phyloP scores from a whole-genome alignment of 2,329 filamentous ascomycete genomes.

The Cladosporium sp. region DNA sequence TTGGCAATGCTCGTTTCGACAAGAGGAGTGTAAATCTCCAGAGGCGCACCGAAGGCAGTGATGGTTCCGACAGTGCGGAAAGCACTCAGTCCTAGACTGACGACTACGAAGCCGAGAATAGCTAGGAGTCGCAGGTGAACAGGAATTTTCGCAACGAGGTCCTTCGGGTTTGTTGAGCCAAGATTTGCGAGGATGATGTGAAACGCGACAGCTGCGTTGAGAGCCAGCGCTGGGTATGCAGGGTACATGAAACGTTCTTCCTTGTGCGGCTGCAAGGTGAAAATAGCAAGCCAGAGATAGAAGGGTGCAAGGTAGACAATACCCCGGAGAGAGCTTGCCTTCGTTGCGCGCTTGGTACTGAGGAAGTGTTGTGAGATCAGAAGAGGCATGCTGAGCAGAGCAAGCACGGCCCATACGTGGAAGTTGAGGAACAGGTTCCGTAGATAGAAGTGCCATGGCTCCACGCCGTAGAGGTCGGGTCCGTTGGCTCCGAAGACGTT shows the following conservation, averaged over 20 bases:
- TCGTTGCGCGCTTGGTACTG: conserved; percentile 61
- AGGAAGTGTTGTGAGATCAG: conserved; percentile 67
- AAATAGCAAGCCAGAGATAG: conserved; percentile 92
- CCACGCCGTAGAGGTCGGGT: conserved; percentile 90
- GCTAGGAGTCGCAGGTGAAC: conserved; percentile 69
- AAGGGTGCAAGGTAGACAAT: conserved; percentile 81
- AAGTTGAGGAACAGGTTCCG: conserved; percentile 92
- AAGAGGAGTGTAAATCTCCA: conserved; percentile 70
- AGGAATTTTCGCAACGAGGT: conserved; percentile 70
- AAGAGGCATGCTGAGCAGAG: conserved; percentile 72
- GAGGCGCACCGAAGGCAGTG: conserved; percentile 79
- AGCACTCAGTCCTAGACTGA: conserved; percentile 60
- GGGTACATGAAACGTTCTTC: conserved; percentile 99
- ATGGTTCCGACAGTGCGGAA: conserved; percentile 76
- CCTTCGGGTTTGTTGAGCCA: conserved; percentile 67
- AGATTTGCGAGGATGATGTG: conserved; percentile 78
- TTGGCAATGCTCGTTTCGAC: conserved; percentile 57
- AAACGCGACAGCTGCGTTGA: conserved; percentile 83
- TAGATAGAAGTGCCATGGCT: conserved; percentile 96
- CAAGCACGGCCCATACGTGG: conserved; percentile 88
- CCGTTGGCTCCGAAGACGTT: conserved; percentile 80
- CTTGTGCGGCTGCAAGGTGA: conserved; percentile 91
- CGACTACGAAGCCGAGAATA: conserved; percentile 58
- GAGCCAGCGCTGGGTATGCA: conserved; percentile 82
- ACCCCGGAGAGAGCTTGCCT: conserved; percentile 72